Base-by-base conservation (phyloP, 2,329 filamentous ascomycete genomes). In the Clonostachys sp. region DNA sequence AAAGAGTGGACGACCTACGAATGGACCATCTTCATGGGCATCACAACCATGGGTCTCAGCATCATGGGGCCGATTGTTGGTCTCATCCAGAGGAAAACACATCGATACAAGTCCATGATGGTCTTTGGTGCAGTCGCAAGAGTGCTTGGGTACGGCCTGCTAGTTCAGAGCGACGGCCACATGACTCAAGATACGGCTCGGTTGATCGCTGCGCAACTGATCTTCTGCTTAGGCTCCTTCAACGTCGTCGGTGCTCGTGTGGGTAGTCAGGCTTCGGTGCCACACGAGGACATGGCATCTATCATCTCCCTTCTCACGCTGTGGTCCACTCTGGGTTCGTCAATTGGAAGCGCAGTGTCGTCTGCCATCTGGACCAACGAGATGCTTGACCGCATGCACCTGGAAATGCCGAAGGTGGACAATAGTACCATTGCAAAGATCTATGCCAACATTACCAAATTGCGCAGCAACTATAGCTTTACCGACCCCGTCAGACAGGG, bases 101-200 rank as follows among this genome's bases (percentile, higher is more conserved):
- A 72, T 47, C 61, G 68, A 2, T 73, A 72, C 63, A 72, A 71
- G 58, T 53, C 58, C 8, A 46, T 72, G 16, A 66, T 66, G 64
- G 48, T 72, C 30, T 55, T 70, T 35, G 70, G 67, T 12, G 63
- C 63, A 4, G 57, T 53, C 0, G 53, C 62, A 0, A 67, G 57
- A n/a, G 48, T 71, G 2, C 44, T 71, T 16, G 67, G 60, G 6
- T 68, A 69, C 36, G 67, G 60, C 5, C 47, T 71, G 6, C 54
- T 67, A 4, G 48, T 73, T 33, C 51, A 54, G 4, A 45, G 50
- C 13, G 52, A 55, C 41, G 59, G 57, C 12, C 48, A 52, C 12
- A 68, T 61, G 57, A 63, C 62, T 1, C 58, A 63, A 38, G 60
- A 54, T 40, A 68, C 67, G 3, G 61, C 61, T 5, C 55, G 58